Evolutionary conservation across 2,329 filamentous ascomycete species (phyloP).

Genomic region (Cladosporium sp.): DNA sequence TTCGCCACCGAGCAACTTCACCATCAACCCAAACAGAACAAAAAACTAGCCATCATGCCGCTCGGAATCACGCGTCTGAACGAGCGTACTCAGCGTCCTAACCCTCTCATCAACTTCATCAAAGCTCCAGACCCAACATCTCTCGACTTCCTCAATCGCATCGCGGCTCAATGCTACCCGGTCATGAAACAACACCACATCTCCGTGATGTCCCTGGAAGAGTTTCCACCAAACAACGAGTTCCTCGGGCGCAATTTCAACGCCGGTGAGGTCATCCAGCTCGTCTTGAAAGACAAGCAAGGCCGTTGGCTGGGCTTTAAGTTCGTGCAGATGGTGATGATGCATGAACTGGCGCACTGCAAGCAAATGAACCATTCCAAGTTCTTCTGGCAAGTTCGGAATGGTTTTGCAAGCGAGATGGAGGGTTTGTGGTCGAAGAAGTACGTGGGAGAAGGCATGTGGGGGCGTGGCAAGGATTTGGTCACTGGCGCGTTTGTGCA

Average conservation of each 20-base stretch:
- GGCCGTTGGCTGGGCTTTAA: slow-evolving; percentile 73
- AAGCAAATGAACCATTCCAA: slow-evolving; percentile 88
- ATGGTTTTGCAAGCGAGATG: slow-evolving; percentile 71
- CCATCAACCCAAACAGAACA: neutral
- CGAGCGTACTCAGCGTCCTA: slow-evolving; percentile 70
- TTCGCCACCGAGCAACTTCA: neutral
- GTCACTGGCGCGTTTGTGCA: slow-evolving; percentile 62
- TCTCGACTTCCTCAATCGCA: slow-evolving; percentile 71
- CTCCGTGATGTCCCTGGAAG: slow-evolving; percentile 63
- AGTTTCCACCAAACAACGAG: slow-evolving; percentile 77
- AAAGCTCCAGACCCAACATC: slow-evolving; percentile 64
- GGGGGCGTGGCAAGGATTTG: slow-evolving; percentile 70
- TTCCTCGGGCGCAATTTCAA: slow-evolving; percentile 92
- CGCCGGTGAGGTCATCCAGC: slow-evolving; percentile 80
- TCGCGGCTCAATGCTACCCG: slow-evolving; percentile 77
- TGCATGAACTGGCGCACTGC: slow-evolving; percentile 86
- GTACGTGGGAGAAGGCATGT: slow-evolving; percentile 81
- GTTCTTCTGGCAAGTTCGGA: slow-evolving; percentile 77
- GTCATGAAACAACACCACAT: slow-evolving; percentile 51
- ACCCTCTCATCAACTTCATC: slow-evolving; percentile 80
- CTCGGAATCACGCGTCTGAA: slow-evolving; percentile 79
- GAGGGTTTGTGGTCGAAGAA: slow-evolving; percentile 65
- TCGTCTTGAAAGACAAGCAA: slow-evolving; percentile 71
- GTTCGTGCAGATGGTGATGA: slow-evolving; percentile 93
- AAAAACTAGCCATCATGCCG: slow-evolving; percentile 58